These are phyloP conservation scores for Akanthomyces muscarius DNA, from an alignment of 2,329 filamentous ascomycete genomes.

Conservation along the genomic window DNA sequence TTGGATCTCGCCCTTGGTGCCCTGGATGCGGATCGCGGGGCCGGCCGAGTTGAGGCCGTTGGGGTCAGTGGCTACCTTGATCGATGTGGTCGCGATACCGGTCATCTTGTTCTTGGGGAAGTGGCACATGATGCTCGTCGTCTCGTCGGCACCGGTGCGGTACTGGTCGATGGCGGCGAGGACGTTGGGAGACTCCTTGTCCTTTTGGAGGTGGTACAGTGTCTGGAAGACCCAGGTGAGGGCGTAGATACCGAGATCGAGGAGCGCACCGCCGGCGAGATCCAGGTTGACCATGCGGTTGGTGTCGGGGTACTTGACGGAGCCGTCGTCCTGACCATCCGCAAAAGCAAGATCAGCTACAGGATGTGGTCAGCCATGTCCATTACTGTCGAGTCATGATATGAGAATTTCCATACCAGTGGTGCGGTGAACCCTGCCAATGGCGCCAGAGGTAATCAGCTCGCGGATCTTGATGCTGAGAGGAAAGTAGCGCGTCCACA, in stretches of 20 bases:
- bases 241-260: slow-evolving; percentile 85
- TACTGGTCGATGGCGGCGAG: slow-evolving; percentile 68
- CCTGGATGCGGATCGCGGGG: slow-evolving; percentile 74
- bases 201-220: slow-evolving; percentile 74
- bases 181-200: slow-evolving; percentile 66
- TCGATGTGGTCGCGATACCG: slow-evolving; percentile 65
- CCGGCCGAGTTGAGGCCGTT: slow-evolving; percentile 56
- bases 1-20: slow-evolving; percentile 76
- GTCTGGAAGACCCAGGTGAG: slow-evolving; percentile 90
- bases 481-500: slow-evolving; percentile 88
- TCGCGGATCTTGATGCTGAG: slow-evolving; percentile 72
- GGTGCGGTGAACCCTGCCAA: slow-evolving; percentile 59
- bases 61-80: slow-evolving; percentile 60
- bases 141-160: slow-evolving; percentile 70
- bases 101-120: slow-evolving; percentile 68
- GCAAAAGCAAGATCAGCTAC: slow-evolving; percentile 59
- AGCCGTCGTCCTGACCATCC: slow-evolving; percentile 52
- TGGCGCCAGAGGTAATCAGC: slow-evolving; percentile 51
- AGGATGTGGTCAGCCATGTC: slow-evolving; percentile 16
- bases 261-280: slow-evolving; percentile 74
- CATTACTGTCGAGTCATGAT: neutral
- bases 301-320: slow-evolving; percentile 53
- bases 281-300: slow-evolving; percentile 80
- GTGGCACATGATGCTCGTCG: slow-evolving; percentile 70
- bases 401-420: slow-evolving; percentile 36